Evolutionary conservation across 1,139 yeast species (phyloP).

Genomic region (Lodderomyces parapsilosis): DNA sequence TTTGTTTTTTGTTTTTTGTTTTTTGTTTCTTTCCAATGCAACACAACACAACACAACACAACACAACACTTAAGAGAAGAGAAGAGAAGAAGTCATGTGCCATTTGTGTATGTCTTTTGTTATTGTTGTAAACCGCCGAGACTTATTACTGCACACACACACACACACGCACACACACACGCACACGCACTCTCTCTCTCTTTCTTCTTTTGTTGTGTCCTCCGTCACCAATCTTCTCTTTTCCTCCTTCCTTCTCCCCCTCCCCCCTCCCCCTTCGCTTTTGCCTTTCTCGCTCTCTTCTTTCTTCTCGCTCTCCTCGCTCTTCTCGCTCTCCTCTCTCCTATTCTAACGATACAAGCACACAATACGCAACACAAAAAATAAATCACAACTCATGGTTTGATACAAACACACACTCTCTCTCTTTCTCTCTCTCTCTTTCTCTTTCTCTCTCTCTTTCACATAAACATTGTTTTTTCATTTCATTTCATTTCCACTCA

Average conservation of each 20-base stretch:
- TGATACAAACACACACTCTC: too few relatives aligned
- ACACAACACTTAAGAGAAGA: too few relatives aligned
- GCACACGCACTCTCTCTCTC: neutral
- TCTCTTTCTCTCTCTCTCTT: neutral
- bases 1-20: too few relatives aligned
- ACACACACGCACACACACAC: too few relatives aligned
- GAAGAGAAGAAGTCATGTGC: neutral
- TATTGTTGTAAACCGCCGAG: neutral
- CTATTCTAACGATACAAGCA: neutral
- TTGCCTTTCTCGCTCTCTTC: neutral
- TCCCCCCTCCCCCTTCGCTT: neutral
- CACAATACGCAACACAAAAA: too few relatives aligned
- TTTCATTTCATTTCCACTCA: too few relatives aligned
- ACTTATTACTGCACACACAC: too few relatives aligned
- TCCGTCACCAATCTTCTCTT: neutral
- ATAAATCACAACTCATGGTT: neutral
- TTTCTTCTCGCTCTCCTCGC: slow-evolving; percentile 1
- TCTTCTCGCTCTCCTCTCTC: neutral
- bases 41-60: too few relatives aligned
- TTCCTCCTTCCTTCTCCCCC: neutral
- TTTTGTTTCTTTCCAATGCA: neutral
- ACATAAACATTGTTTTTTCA: too few relatives aligned
- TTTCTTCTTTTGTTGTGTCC: neutral
- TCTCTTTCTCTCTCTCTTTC: slow-evolving; percentile 1
- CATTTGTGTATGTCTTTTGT: too few relatives aligned